Conservation (phyloP, 2,329 filamentous ascomycete genomes). For the Lecanicillium sp. region DNA sequence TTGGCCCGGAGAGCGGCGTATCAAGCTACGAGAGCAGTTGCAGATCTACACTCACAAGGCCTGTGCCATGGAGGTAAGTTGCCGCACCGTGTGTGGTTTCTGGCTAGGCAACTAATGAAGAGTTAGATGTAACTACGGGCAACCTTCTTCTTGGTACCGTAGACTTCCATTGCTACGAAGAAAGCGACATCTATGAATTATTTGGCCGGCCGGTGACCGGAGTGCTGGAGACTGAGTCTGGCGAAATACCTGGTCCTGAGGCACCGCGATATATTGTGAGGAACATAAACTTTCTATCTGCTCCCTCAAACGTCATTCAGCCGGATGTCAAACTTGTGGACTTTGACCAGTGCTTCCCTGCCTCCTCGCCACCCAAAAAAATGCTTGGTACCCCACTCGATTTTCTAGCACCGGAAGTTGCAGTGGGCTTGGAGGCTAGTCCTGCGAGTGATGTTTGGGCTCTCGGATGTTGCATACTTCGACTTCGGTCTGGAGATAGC, state of each 20-base stretch:
- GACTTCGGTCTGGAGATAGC: neutral
- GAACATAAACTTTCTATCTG: slow-evolving; percentile 18
- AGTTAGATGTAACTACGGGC: slow-evolving; percentile 17
- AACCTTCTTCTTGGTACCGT: slow-evolving; percentile 18
- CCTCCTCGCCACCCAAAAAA: slow-evolving; percentile 16
- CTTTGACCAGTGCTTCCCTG: slow-evolving; percentile 19
- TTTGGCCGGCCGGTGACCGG: slow-evolving; percentile 16
- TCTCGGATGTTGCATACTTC: slow-evolving; percentile 9
- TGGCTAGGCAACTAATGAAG: neutral
- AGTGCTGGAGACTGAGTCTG: slow-evolving; percentile 16
- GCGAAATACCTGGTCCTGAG: slow-evolving; percentile 15
- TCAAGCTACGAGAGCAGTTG: slow-evolving; percentile 18
- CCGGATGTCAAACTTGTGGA: slow-evolving; percentile 18
- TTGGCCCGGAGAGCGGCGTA: slow-evolving; percentile 12
- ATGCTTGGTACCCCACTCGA: slow-evolving; percentile 18
- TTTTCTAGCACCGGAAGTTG: slow-evolving; percentile 21
- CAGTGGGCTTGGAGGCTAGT: slow-evolving; percentile 15
- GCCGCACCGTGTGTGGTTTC: neutral
- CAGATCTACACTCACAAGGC: slow-evolving; percentile 18
- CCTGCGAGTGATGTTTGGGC: slow-evolving; percentile 12
- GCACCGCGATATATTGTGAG: slow-evolving; percentile 21
- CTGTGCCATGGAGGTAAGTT: slow-evolving; percentile 23
- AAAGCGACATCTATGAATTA: slow-evolving; percentile 13
- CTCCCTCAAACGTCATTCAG: slow-evolving; percentile 14
- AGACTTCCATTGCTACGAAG: slow-evolving; percentile 6